A percentile compares a stretch with the other conserved stretches of the same genome.
Conservation (phyloP, 116 monocot genomes). For the Dioscorea cayenensis region DNA sequence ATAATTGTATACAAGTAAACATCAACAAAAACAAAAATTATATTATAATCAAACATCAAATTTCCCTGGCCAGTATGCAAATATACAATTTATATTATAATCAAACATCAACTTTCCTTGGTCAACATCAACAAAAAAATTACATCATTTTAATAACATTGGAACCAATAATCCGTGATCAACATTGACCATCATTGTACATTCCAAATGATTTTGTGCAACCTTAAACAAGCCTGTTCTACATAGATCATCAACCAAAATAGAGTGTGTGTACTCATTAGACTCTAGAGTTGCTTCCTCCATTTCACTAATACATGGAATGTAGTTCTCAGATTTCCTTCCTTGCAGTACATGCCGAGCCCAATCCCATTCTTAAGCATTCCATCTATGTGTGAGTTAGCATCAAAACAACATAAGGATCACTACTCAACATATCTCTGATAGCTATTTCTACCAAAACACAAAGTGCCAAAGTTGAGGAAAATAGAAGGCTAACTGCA, state of each 20-base stretch:
- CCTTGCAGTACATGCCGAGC: constrained; percentile 66
- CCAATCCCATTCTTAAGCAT: constrained; percentile 41
- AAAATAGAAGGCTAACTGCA: constrained; percentile 24
- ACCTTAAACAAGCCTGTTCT: constrained; percentile 43
- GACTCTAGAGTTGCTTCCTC: constrained; percentile 44
- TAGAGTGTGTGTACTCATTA: constrained; percentile 81
- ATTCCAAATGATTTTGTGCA: constrained; percentile 39
- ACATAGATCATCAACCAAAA: constrained; percentile 69
- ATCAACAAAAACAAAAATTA: too few species aligned
- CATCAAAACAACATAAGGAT: constrained; percentile 88
- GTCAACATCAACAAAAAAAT: too few species aligned
- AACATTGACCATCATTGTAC: too few species aligned
- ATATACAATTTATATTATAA: too few species aligned
- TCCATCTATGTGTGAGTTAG: constrained; percentile 30
- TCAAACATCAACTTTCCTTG: too few species aligned
- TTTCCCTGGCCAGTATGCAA: too few species aligned
- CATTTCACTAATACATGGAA: constrained; percentile 48
- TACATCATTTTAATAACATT: too few species aligned
- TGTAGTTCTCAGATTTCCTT: constrained; percentile 51
- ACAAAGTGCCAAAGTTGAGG: background rate
- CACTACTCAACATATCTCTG: constrained; percentile 69
- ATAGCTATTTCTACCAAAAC: constrained; percentile 41
- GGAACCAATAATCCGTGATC: too few species aligned
- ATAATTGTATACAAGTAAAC: too few species aligned
- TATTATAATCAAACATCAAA: too few species aligned